phyloP scores from a whole-genome alignment of 2,329 filamentous ascomycete genomes.

The Graphiopsis chlorocephala region DNA sequence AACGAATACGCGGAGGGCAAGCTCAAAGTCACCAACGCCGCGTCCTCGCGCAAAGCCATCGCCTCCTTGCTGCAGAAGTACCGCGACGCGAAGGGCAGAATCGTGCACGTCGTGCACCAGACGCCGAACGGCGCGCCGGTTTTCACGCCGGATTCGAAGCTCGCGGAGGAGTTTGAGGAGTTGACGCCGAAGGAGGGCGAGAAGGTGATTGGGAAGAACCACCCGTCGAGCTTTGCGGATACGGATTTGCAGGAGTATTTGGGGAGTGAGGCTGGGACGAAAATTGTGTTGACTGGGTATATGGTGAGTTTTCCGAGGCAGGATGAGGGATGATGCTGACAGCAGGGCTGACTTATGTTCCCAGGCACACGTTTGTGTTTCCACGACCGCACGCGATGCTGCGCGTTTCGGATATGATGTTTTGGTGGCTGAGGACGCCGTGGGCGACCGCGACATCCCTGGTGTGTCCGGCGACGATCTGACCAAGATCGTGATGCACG shows the following conservation, averaged over 20 bases:
- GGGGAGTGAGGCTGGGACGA: conserved; percentile 51
- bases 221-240: conserved; percentile 59
- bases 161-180: conserved; percentile 62
- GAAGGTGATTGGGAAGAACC: conserved; percentile 57
- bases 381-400: conserved; percentile 61
- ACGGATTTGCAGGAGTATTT: conserved; percentile 59
- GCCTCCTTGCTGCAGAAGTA: conserved; percentile 58
- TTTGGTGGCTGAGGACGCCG: conserved; percentile 58
- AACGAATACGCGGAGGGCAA: conserved; percentile 64
- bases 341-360: neutral
- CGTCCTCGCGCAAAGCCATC: conserved; percentile 56
- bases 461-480: conserved; percentile 57
- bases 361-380: conserved; percentile 63
- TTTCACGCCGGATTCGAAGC: conserved; percentile 60
- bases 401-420: conserved; percentile 63
- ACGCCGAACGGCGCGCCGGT: conserved; percentile 61
- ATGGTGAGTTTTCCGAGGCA: conserved; percentile 40
- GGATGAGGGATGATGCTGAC: neutral
- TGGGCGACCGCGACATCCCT: conserved; percentile 66
- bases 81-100: conserved; percentile 51
- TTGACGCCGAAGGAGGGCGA: conserved; percentile 55
- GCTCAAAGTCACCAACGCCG: conserved; percentile 55
- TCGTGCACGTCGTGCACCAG: conserved; percentile 62
- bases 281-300: conserved; percentile 61
- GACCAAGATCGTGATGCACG: conserved; percentile 53